These are phyloP conservation scores for Termitomyces sp. DNA, from an alignment of 768 basidiomycete genomes.

Conservation along the genomic window DNA sequence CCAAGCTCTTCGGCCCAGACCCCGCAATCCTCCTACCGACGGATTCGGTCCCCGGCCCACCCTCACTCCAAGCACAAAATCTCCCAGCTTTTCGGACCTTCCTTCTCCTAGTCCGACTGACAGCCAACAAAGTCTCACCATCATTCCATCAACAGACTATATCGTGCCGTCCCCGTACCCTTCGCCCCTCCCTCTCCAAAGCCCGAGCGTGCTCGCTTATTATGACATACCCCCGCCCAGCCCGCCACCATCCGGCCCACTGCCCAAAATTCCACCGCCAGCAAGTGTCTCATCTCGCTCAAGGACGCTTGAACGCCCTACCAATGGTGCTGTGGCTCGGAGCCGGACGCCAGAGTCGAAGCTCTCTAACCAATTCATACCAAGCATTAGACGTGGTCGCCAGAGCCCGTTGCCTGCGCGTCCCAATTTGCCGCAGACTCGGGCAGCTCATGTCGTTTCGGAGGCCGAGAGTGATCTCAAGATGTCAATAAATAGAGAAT, in stretches of 20 bases:
- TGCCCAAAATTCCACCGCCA: slow-evolving; percentile 31
- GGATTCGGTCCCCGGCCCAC: slow-evolving; percentile 1
- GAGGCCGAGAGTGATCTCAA: slow-evolving; percentile 23
- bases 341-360: slow-evolving; percentile 10
- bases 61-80: not conserved
- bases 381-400: slow-evolving; percentile 36
- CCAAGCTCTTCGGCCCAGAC: slow-evolving; percentile 11
- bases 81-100: slow-evolving; percentile 1
- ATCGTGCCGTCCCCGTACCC: slow-evolving; percentile 27
- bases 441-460: slow-evolving; percentile 16
- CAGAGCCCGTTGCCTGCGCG: slow-evolving; percentile 47
- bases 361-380: slow-evolving; percentile 9
- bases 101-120: slow-evolving; percentile 3
- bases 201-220: slow-evolving; percentile 38
- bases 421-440: slow-evolving; percentile 27
- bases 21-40: slow-evolving; percentile 6
- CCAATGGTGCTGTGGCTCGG: slow-evolving; percentile 3
- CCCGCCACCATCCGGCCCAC: slow-evolving; percentile 41
- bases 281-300: slow-evolving; percentile 4
- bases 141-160: slow-evolving; percentile 26
- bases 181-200: slow-evolving; percentile 18
- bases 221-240: slow-evolving; percentile 48
- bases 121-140: slow-evolving; percentile 7
- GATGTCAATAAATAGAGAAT: slow-evolving; percentile 24
- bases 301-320: slow-evolving; percentile 1